Base-by-base conservation (phyloP, 2,329 filamentous ascomycete species). In the Pseudogymnoascus sp. region DNA sequence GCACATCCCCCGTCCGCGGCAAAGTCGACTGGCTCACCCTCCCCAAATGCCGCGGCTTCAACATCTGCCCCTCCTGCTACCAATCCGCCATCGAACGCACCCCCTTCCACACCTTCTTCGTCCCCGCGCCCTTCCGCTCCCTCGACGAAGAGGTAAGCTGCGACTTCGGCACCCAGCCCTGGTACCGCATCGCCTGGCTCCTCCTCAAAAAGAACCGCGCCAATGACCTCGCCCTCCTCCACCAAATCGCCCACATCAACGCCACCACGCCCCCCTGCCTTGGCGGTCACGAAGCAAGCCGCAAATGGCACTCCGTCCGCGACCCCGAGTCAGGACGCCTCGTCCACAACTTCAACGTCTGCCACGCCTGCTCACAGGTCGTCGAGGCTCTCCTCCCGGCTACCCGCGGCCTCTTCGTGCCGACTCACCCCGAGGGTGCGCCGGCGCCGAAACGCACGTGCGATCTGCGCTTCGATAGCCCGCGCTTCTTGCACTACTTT, bases 111-210 rank as follows among this genome's bases (percentile, higher is more conserved):
- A 79, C 83, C 14, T 79, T 85, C 35, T 91, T 96, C 69, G 78
- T 86, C 10, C 81, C 82, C 2, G 84, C 84, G 37, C 80, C 84
- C 31, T 78, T 80, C 28, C 84, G 86, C 14, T 79, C 84, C 4
- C 77, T 81, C 2, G 81, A 84, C 12, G 78, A 81, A 41, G 80
- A 84, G 53, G 81, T 90, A 6, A 79, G 82, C 53, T 98, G 93
- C 76, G 88, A 92, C 67, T 91, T 97, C 74, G 90, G 90, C 31
- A 82, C 85, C 11, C 82, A 81, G 0, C 84, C 88, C 0, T 97
- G 92, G 91, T 88, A 91, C 69, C 86, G 90, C 28, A 85, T 96
- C 40, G 92, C 92, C 0, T 96, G 89, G 85, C 81, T 93, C 2
- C 81, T 96, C 66, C 93, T 87, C 2, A 78, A 89, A 61, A 91